Evolutionary conservation across 73 alveolate species (phyloP).

Genomic region (Diophrys sp.): DNA sequence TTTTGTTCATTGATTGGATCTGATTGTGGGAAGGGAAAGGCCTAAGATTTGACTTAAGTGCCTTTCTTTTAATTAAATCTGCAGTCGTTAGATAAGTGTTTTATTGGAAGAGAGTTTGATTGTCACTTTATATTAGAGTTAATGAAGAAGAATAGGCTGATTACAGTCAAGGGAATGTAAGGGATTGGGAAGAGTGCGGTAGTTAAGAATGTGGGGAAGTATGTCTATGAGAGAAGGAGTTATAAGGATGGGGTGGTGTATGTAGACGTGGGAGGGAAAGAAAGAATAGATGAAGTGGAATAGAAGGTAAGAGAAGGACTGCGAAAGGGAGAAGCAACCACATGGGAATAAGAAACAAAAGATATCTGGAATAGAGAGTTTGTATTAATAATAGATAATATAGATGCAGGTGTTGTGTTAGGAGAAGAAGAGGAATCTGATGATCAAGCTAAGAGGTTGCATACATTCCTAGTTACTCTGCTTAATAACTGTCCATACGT

Average conservation of each 20-base stretch:
- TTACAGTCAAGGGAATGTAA: constrained; percentile 43
- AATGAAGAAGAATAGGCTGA: constrained; percentile 16
- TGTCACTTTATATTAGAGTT: background rate
- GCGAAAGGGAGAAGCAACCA: too few species aligned
- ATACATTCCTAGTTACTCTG: too few species aligned
- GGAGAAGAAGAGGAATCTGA: too few species aligned
- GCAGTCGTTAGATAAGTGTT: background rate
- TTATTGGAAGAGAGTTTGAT: constrained; percentile 2
- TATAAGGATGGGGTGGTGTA: background rate
- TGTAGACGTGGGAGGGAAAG: background rate
- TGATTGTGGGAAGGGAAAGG: background rate
- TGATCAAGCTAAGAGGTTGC: too few species aligned
- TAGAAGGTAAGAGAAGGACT: too few species aligned
- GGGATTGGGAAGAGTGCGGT: constrained; percentile 52
- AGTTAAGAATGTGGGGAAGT: constrained; percentile 28
- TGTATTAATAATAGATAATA: too few species aligned
- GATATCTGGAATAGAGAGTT: too few species aligned
- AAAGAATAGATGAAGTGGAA: too few species aligned
- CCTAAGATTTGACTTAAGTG: too few species aligned
- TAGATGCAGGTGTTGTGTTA: too few species aligned
- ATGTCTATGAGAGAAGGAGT: constrained; percentile 17
- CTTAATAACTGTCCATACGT: too few species aligned
- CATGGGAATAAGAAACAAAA: too few species aligned
- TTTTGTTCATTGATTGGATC: background rate
- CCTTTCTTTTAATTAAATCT: background rate